Conservation (phyloP, 164 flowering plant genomes). For the Tetracentron sinense region DNA sequence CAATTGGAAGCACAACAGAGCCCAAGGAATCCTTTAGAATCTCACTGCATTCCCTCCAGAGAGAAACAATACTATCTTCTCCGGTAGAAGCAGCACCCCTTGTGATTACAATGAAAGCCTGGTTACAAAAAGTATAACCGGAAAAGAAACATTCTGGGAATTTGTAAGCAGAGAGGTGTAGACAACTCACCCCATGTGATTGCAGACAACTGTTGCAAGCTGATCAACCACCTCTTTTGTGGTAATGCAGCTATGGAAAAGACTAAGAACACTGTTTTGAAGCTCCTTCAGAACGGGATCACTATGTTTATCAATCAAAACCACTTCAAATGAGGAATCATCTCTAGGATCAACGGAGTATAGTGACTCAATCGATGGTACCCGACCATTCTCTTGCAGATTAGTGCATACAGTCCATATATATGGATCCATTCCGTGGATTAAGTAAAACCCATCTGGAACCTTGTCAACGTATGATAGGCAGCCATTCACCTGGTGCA, state of each 20-base stretch:
- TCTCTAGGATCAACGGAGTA: conserved; percentile 52
- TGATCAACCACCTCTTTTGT: conserved; percentile 78
- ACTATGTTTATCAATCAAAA: conserved; percentile 66
- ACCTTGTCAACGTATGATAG: conserved; percentile 81
- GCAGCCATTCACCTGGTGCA: conserved; percentile 82
- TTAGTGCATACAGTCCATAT: conserved; percentile 87
- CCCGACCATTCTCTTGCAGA: conserved; percentile 75
- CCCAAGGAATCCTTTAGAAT: conserved; percentile 74
- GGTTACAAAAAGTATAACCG: conserved; percentile 18
- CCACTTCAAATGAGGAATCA: conserved; percentile 65
- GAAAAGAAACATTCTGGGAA: conserved; percentile 3
- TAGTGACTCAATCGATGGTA: conserved; percentile 84
- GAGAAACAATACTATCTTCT: conserved; percentile 53
- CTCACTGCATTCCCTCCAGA: conserved; percentile 67
- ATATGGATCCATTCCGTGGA: conserved; percentile 88
- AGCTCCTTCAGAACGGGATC: conserved; percentile 76
- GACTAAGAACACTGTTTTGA: conserved; percentile 48
- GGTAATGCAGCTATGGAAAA: conserved; percentile 60
- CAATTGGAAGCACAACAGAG: conserved; percentile 82
- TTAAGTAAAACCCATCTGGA: conserved; percentile 88
- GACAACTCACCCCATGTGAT: conserved; percentile 77
- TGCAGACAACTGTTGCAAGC: conserved; percentile 82
- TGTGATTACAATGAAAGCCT: conserved; percentile 28
- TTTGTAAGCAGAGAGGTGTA: background rate
- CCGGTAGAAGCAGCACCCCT: conserved; percentile 73